Conservation (phyloP, 2,329 filamentous ascomycete genomes). For the Cladosporium velox region DNA sequence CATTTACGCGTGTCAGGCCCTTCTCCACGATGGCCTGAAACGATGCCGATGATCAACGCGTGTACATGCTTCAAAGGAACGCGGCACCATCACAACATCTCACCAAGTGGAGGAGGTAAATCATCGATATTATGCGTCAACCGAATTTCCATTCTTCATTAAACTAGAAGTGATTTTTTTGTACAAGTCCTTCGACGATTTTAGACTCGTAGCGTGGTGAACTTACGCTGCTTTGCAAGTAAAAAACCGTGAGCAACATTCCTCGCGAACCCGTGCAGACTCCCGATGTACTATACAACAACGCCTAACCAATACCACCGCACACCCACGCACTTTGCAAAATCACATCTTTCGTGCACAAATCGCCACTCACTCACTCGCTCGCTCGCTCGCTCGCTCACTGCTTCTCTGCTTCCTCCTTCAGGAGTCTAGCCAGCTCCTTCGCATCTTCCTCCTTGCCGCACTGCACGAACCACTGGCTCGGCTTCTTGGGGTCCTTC, state of each 20-base stretch:
- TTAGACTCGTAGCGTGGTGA: neutral
- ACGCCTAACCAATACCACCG: neutral
- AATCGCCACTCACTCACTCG: neutral
- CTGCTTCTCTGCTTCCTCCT: constrained; percentile 45
- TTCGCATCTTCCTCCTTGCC: constrained; percentile 59
- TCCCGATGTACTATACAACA: constrained; percentile 7
- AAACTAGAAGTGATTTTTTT: constrained; percentile 1
- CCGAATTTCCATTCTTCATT: neutral
- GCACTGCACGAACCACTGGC: constrained; percentile 72
- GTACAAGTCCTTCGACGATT: constrained; percentile 1
- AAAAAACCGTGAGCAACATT: neutral
- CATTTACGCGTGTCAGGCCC: neutral
- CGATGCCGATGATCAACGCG: neutral
- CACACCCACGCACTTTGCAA: neutral
- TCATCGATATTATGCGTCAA: neutral
- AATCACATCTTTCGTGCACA: neutral
- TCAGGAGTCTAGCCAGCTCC: constrained; percentile 47
- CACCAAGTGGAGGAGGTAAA: neutral
- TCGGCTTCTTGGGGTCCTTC: constrained; percentile 57
- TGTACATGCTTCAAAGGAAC: neutral
- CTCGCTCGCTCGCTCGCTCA: neutral
- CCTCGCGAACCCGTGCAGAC: neutral
- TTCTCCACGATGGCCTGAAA: neutral
- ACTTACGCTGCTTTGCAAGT: neutral
- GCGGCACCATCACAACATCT: neutral